phyloP scores from a whole-genome alignment of 2,329 filamentous ascomycete genomes.

The Colletotrichum phormii region DNA sequence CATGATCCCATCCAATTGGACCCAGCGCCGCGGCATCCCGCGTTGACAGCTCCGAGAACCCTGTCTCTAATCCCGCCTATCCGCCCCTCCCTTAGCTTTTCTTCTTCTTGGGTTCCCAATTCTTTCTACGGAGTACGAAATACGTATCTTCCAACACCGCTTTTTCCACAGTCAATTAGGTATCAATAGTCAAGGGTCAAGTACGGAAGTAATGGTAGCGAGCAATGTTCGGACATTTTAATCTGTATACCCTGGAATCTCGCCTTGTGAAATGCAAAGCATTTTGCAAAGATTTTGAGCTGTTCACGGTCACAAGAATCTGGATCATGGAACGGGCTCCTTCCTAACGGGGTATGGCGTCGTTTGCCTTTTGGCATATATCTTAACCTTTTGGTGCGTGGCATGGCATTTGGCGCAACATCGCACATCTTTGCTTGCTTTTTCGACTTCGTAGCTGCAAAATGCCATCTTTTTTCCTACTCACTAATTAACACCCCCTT shows the following conservation, averaged over 20 bases:
- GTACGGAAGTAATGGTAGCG: not conserved
- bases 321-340: not conserved
- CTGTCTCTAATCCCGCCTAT: conserved; percentile 16
- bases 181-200: no score
- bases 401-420: not conserved
- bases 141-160: not conserved
- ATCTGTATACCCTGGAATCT: not conserved
- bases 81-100: conserved; percentile 4
- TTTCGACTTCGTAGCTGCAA: not conserved
- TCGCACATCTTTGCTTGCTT: not conserved
- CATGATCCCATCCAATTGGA: conserved; percentile 4
- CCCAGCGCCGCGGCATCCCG: conserved; percentile 33
- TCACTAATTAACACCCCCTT: not conserved
- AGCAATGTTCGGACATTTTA: not conserved
- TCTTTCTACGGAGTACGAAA: not conserved
- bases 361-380: not conserved
- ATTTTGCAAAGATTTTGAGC: not conserved
- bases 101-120: not conserved
- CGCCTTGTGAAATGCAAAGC: not conserved
- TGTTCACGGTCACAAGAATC: not conserved
- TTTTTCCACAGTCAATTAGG: not conserved
- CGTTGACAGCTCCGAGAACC: conserved; percentile 33
- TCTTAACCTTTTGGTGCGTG: not conserved
- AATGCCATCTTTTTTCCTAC: not conserved
- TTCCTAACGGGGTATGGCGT: conserved; percentile 19